Evolutionary conservation across 441 rosid species (phyloP).

Genomic region (Gossypium aridum): DNA sequence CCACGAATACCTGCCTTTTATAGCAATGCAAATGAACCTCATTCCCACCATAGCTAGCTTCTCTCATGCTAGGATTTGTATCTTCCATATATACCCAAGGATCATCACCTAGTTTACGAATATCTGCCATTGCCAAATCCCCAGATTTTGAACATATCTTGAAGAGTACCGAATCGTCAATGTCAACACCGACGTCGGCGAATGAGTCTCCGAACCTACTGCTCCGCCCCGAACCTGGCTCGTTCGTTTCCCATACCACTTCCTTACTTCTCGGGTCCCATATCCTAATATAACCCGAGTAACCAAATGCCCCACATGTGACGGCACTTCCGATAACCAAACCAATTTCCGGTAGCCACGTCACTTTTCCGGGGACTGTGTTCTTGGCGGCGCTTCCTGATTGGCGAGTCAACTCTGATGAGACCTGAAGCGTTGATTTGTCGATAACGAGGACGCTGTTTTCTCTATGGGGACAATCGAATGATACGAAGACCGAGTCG

Average conservation of each 20-base stretch:
- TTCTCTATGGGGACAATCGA: slow-evolving; percentile 74
- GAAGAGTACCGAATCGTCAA: slow-evolving; percentile 42
- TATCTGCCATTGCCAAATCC: slow-evolving; percentile 77
- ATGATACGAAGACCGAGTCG: slow-evolving; percentile 51
- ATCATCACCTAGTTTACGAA: slow-evolving; percentile 72
- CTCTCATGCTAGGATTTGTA: slow-evolving; percentile 48
- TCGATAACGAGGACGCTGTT: slow-evolving; percentile 59
- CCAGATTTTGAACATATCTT: slow-evolving; percentile 89
- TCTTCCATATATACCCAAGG: slow-evolving; percentile 84
- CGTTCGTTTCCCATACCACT: slow-evolving; percentile 83
- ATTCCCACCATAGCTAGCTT: slow-evolving; percentile 25
- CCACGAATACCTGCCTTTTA: slow-evolving; percentile 67
- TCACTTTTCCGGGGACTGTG: slow-evolving; percentile 56
- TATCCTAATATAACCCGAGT: slow-evolving; percentile 66
- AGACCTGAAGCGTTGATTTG: slow-evolving; percentile 63
- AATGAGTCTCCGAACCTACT: slow-evolving; percentile 83
- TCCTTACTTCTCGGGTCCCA: slow-evolving; percentile 68
- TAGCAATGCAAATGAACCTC: slow-evolving; percentile 60
- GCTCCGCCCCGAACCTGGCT: slow-evolving; percentile 93
- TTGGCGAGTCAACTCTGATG: slow-evolving; percentile 54
- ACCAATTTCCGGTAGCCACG: slow-evolving; percentile 49
- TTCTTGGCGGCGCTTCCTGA: slow-evolving; percentile 61
- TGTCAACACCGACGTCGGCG: slow-evolving; percentile 70
- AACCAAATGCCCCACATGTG: slow-evolving; percentile 68
- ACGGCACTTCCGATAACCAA: slow-evolving; percentile 48